Conservation (phyloP, 805 yeast species). For the Myxozyma sirexii region DNA sequence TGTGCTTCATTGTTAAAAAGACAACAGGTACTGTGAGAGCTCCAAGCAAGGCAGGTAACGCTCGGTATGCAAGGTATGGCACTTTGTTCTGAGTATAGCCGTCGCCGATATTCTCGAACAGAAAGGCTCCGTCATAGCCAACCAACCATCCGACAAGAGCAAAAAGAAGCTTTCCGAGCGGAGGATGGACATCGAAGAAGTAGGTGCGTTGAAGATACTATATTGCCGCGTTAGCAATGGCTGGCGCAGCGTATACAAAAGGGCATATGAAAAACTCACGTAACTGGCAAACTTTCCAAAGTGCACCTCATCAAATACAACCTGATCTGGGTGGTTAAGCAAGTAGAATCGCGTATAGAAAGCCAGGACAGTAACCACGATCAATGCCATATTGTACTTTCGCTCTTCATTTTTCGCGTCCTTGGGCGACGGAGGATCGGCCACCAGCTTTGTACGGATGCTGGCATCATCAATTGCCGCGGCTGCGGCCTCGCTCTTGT, state of each 20-base stretch:
- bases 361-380: conserved; percentile 66
- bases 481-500: not conserved
- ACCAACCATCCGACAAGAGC: conserved; percentile 87
- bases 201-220: conserved; percentile 84
- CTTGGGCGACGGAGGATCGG: conserved; percentile 19
- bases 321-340: conserved; percentile 70
- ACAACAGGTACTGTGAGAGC: conserved; percentile 79
- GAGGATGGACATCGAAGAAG: conserved; percentile 97
- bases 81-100: conserved; percentile 75
- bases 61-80: conserved; percentile 83
- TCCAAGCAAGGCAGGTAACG: conserved; percentile 79
- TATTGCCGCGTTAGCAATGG: conserved; percentile 35
- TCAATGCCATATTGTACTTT: conserved; percentile 55
- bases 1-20: conserved; percentile 82
- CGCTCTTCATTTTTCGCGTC: conserved; percentile 10
- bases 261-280: conserved; percentile 7
- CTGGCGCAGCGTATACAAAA: not conserved
- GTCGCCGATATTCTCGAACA: conserved; percentile 88
- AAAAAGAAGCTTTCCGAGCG: conserved; percentile 90
- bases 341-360: conserved; percentile 75
- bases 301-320: conserved; percentile 60
- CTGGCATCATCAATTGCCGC: not conserved
- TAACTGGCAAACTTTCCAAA: conserved; percentile 54
- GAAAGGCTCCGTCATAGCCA: conserved; percentile 90
- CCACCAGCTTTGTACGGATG: conserved; percentile 5